Evolutionary conservation across 2,329 filamentous ascomycete genomes (phyloP).

Genomic region (Sclerotinia sclerotiorum): DNA sequence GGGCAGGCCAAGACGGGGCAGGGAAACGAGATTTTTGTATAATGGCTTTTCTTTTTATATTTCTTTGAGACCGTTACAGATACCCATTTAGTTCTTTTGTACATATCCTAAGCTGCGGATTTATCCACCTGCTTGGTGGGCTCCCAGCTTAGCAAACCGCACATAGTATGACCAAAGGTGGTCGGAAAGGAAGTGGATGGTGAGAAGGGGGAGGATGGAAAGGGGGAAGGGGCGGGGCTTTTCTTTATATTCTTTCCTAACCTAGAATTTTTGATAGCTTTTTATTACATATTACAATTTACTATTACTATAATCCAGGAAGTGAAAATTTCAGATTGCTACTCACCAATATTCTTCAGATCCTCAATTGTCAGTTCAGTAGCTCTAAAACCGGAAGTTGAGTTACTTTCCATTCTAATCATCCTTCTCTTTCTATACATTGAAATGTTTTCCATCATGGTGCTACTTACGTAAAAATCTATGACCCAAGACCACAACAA

Average conservation of each 20-base stretch:
- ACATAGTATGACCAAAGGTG: not conserved
- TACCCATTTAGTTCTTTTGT: not conserved
- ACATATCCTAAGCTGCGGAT: not conserved
- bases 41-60: not conserved
- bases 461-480: too few species aligned
- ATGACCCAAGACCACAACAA: too few species aligned
- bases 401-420: too few species aligned
- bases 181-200: not conserved
- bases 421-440: too few species aligned
- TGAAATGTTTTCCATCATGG: too few species aligned
- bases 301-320: too few species aligned
- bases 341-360: too few species aligned
- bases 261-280: not conserved
- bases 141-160: too few species aligned
- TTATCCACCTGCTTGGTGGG: not conserved
- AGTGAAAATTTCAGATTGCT: not conserved
- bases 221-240: too few species aligned
- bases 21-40: not conserved
- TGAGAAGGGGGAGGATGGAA: too few species aligned
- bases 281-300: not conserved
- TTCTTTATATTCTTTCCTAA: not conserved
- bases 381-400: too few species aligned
- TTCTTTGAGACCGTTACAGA: not conserved
- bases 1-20: accelerated
- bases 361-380: too few species aligned